phyloP scores from a whole-genome alignment of 2,329 filamentous ascomycete genomes.

The Penicillium sclerotiorum region DNA sequence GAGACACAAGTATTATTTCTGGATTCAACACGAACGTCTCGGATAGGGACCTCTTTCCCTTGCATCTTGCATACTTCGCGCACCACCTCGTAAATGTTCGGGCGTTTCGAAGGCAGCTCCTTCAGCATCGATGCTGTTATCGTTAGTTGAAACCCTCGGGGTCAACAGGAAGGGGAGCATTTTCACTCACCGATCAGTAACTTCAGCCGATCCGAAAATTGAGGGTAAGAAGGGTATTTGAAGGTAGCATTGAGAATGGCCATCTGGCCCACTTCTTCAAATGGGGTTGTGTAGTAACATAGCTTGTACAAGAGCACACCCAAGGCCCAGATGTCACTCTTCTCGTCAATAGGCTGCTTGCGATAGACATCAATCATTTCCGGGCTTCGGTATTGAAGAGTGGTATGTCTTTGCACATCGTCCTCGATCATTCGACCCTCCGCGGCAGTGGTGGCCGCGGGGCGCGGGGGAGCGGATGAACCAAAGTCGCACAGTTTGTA shows the following conservation, averaged over 20 bases:
- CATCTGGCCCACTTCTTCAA: constrained; percentile 96
- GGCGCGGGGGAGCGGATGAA: constrained; percentile 79
- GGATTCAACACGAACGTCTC: constrained; percentile 67
- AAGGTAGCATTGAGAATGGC: constrained; percentile 95
- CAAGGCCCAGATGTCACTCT: constrained; percentile 97
- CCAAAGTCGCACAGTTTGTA: constrained; percentile 99
- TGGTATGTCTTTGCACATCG: constrained; percentile 95
- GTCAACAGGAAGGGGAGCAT: neutral
- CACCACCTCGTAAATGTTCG: constrained; percentile 93
- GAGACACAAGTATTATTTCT: neutral
- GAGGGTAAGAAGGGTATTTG: constrained; percentile 84
- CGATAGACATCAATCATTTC: constrained; percentile 99
- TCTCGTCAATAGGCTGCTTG: constrained; percentile 95
- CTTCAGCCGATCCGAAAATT: constrained; percentile 88
- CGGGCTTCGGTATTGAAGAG: constrained; percentile 93
- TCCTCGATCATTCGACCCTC: constrained; percentile 95
- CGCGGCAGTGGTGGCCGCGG: constrained; percentile 80
- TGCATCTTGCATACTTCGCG: constrained; percentile 87
- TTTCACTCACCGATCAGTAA: constrained; percentile 74
- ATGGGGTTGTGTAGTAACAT: constrained; percentile 98
- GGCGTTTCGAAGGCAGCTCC: constrained; percentile 76
- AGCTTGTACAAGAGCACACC: constrained; percentile 96
- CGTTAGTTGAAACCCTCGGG: constrained; percentile 22
- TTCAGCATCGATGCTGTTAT: constrained; percentile 79
- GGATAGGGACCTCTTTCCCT: constrained; percentile 80